phyloP scores from a whole-genome alignment of 768 basidiomycete genomes.

The Rhodosporidiobolus sp. region DNA sequence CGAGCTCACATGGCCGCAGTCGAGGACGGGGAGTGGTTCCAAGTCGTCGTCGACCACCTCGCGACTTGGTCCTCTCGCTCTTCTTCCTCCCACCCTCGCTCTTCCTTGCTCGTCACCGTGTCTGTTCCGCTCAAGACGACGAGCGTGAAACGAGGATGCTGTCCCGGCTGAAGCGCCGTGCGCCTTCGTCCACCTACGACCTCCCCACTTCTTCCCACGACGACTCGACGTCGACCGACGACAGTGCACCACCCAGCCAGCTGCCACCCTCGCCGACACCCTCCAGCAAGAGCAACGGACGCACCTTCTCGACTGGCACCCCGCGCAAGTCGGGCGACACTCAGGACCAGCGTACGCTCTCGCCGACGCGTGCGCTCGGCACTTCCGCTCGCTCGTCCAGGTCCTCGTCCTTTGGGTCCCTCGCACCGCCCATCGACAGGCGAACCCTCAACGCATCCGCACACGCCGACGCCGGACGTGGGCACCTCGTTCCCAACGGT shows the following conservation, averaged over 20 bases:
- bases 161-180: slow-evolving; percentile 5
- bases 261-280: background rate
- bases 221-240: background rate
- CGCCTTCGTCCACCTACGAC: background rate
- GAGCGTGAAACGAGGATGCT: background rate
- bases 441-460: background rate
- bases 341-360: slow-evolving; percentile 14
- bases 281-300: too few species aligned
- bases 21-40: too few species aligned
- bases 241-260: background rate
- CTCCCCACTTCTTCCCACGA: too few species aligned
- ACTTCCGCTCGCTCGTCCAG: background rate
- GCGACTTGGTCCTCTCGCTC: background rate
- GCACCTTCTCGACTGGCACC: slow-evolving; percentile 2
- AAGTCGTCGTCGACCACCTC: too few species aligned
- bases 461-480: too few species aligned
- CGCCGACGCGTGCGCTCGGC: slow-evolving; percentile 4
- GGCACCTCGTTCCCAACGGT: too few species aligned
- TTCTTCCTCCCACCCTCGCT: too few species aligned
- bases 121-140: background rate
- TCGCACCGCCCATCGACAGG: slow-evolving; percentile 4
- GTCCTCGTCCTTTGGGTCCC: slow-evolving; percentile 29
- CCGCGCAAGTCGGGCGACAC: slow-evolving; percentile 3
- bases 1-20: too few species aligned
- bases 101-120: too few species aligned